Conservation (phyloP, 768 basidiomycete species). For the Tulasnella sp. region DNA sequence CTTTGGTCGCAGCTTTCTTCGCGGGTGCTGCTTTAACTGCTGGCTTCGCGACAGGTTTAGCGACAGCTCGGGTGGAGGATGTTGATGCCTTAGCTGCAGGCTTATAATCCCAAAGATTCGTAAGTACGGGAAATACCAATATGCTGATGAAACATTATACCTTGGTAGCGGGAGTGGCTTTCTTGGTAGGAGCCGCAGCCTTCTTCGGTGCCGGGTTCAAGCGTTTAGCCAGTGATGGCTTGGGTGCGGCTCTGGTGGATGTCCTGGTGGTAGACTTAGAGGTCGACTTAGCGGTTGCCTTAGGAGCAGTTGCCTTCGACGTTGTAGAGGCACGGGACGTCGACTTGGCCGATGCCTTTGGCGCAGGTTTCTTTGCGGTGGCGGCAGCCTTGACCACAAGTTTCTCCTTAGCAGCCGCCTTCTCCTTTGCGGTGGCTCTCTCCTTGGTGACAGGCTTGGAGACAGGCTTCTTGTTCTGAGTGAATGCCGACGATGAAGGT, state of each 20-base stretch:
- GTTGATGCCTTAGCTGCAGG: conserved; percentile 6
- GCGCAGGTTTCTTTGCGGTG: conserved; percentile 22
- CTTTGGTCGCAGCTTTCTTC: conserved; percentile 5
- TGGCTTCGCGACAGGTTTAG: conserved; percentile 4
- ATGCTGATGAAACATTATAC: not conserved
- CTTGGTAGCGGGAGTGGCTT: conserved; percentile 4
- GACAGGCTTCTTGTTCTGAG: conserved; percentile 15
- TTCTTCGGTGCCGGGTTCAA: not conserved
- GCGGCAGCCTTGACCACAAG: conserved; percentile 6
- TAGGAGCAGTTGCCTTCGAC: conserved; percentile 11
- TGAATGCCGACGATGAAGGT: no score
- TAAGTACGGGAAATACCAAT: not conserved
- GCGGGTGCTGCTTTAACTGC: conserved; percentile 8
- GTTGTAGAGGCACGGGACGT: not conserved
- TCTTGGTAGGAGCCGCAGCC: conserved; percentile 8
- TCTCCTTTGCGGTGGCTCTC: conserved; percentile 6
- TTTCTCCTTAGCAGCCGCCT: conserved; percentile 9
- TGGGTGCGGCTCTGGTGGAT: not conserved
- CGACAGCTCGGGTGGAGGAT: conserved; percentile 1
- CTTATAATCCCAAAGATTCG: not conserved
- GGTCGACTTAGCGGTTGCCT: not conserved
- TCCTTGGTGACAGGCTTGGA: conserved; percentile 12
- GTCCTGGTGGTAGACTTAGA: conserved; percentile 7
- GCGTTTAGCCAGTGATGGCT: not conserved
- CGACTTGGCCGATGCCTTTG: conserved; percentile 23